Conservation (phyloP, 139 green algal species). For the Chlorokybus atmophyticus region DNA sequence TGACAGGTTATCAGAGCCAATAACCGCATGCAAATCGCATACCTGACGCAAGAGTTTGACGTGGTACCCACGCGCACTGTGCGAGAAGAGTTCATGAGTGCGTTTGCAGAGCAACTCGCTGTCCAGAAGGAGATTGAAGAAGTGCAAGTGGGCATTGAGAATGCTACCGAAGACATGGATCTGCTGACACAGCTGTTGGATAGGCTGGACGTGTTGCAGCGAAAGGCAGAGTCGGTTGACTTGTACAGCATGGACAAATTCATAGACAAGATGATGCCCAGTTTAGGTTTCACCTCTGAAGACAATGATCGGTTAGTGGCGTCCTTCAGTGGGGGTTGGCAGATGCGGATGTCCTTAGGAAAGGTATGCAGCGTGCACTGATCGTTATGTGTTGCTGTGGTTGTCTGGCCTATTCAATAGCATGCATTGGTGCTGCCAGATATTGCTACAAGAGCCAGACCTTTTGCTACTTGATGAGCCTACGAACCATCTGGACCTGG, state of each 20-base stretch:
- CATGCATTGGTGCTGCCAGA: no score
- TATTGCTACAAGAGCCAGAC: slow-evolving; percentile 67
- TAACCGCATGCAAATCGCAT: slow-evolving; percentile 50
- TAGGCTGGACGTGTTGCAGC: slow-evolving; percentile 70
- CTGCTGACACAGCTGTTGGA: slow-evolving; percentile 61
- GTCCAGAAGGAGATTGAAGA: slow-evolving; percentile 17
- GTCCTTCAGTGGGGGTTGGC: slow-evolving; percentile 82
- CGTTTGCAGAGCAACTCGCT: slow-evolving; percentile 24
- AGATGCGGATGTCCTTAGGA: slow-evolving; percentile 98
- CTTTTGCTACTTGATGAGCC: slow-evolving; percentile 74
- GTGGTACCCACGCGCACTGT: slow-evolving; percentile 75
- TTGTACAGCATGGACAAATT: slow-evolving; percentile 68
- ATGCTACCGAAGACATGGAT: slow-evolving; percentile 81
- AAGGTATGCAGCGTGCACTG: no score
- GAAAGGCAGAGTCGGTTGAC: slow-evolving; percentile 34
- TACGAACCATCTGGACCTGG: slow-evolving; percentile 97
- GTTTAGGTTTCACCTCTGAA: slow-evolving; percentile 83
- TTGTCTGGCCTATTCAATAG: no score
- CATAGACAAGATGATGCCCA: slow-evolving; percentile 97
- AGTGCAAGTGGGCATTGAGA: slow-evolving; percentile 62
- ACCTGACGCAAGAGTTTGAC: slow-evolving; percentile 96
- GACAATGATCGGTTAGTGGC: slow-evolving; percentile 72
- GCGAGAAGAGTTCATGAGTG: slow-evolving; percentile 82
- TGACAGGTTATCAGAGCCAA: not conserved
- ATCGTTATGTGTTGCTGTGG: no score